These are phyloP conservation scores for Penicilliopsis zonata DNA, from an alignment of 495 filamentous ascomycete species.

Conservation along the genomic window DNA sequence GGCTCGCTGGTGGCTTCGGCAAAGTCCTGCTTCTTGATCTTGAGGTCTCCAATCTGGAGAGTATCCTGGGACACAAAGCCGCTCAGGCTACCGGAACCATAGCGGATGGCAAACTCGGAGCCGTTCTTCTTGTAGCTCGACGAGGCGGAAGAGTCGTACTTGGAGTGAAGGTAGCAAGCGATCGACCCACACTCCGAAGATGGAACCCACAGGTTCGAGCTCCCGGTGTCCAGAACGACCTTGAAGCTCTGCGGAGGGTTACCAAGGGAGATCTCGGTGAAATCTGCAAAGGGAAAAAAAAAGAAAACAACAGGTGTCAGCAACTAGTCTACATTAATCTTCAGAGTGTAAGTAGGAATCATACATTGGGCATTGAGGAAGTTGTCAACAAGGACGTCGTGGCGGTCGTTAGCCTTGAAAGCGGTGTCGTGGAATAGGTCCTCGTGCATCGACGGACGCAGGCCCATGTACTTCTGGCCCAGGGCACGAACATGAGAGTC, in stretches of 20 bases:
- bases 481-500: constrained; percentile 68
- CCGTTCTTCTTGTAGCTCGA: constrained; percentile 93
- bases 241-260: constrained; percentile 93
- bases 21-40: constrained; percentile 78
- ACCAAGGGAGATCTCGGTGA: constrained; percentile 89
- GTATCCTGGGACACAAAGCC: constrained; percentile 87
- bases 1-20: constrained; percentile 93
- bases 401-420: constrained; percentile 52
- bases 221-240: constrained; percentile 96
- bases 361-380: constrained; percentile 98
- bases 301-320: constrained; percentile 6
- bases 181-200: constrained; percentile 86
- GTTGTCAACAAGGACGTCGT: constrained; percentile 86
- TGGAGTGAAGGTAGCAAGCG: constrained; percentile 93
- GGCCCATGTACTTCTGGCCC: constrained; percentile 77
- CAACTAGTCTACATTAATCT: neutral
- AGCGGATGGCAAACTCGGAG: constrained; percentile 81
- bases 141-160: constrained; percentile 86
- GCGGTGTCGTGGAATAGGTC: constrained; percentile 69
- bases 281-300: constrained; percentile 54
- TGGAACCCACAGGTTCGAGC: constrained; percentile 98
- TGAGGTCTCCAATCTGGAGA: constrained; percentile 79
- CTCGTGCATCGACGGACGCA: constrained; percentile 54
- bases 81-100: constrained; percentile 89
- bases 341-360: constrained; percentile 19